phyloP scores from a whole-genome alignment of 139 green algal genomes.

The Chlorella vulgaris region DNA sequence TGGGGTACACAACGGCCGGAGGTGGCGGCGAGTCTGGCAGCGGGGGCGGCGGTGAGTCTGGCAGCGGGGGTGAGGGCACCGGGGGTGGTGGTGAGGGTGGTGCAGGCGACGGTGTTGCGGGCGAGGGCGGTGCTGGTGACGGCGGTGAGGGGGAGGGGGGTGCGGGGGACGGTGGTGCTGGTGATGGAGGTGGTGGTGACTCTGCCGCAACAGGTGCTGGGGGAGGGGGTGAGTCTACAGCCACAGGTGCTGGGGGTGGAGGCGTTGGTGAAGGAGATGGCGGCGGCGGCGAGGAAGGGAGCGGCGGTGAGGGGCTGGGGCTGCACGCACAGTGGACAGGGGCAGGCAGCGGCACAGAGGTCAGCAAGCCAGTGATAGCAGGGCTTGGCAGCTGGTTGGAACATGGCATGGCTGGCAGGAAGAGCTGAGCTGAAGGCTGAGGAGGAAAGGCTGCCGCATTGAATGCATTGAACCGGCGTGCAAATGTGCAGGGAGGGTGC shows the following conservation, averaged over 20 bases:
- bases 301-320: background rate
- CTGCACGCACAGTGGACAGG: background rate
- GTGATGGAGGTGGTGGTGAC: background rate
- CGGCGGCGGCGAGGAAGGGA: no score
- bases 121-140: background rate
- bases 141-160: background rate
- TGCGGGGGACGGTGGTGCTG: background rate
- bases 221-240: background rate
- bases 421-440: background rate
- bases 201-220: background rate
- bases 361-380: background rate
- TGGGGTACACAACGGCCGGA: background rate
- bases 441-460: no score
- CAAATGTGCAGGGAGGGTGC: no score
- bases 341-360: background rate
- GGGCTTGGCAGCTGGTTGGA: background rate
- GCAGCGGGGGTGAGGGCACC: background rate
- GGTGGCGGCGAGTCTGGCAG: background rate
- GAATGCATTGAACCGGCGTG: no score
- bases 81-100: background rate
- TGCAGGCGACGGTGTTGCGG: background rate
- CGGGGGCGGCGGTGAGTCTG: background rate
- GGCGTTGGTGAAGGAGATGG: background rate
- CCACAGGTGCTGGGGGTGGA: background rate
- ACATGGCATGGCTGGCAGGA: background rate